Percentiles rank a stretch among this genome's conserved stretches.
phyloP scores from a whole-genome alignment of 306 rosid species.

The Acacia crassicarpa region DNA sequence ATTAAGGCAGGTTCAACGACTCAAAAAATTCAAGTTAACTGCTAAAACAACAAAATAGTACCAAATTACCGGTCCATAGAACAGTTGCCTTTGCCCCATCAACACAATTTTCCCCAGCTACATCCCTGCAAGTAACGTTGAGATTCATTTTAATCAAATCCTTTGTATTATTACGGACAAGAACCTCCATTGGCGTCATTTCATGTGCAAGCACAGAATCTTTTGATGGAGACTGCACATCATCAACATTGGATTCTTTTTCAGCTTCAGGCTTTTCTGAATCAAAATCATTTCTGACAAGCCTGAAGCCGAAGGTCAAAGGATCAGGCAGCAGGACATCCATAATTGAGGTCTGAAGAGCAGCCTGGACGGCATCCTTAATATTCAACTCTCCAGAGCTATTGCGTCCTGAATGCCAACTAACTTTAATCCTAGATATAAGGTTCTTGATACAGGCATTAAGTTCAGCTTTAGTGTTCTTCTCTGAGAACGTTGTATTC shows the following conservation, averaged over 20 bases:
- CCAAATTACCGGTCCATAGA: slow-evolving; percentile 77
- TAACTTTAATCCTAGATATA: slow-evolving; percentile 81
- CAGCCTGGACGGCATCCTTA: slow-evolving; percentile 91
- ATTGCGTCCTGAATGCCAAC: slow-evolving; percentile 89
- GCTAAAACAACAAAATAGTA: neutral
- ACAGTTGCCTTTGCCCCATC: slow-evolving; percentile 86
- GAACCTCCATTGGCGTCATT: slow-evolving; percentile 85
- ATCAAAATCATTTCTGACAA: slow-evolving; percentile 44
- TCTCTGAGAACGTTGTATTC: slow-evolving; percentile 68
- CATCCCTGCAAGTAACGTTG: slow-evolving; percentile 83
- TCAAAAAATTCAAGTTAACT: slow-evolving; percentile 8
- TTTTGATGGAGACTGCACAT: slow-evolving; percentile 44
- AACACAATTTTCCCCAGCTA: slow-evolving; percentile 87
- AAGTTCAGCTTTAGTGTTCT: slow-evolving; percentile 81
- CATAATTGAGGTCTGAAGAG: slow-evolving; percentile 89
- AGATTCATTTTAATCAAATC: slow-evolving; percentile 84
- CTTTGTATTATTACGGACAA: slow-evolving; percentile 89
- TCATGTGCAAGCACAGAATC: slow-evolving; percentile 76
- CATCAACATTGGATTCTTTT: slow-evolving; percentile 28
- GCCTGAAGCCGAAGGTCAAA: slow-evolving; percentile 87
- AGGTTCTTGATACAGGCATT: slow-evolving; percentile 91
- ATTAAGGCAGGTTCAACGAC: slow-evolving; percentile 15
- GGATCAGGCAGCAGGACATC: slow-evolving; percentile 96
- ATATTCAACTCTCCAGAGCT: slow-evolving; percentile 88
- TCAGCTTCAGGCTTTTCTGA: slow-evolving; percentile 40